Evolutionary conservation across 208 protist genomes (phyloP).

Genomic region (Leishmania amazonensis): DNA sequence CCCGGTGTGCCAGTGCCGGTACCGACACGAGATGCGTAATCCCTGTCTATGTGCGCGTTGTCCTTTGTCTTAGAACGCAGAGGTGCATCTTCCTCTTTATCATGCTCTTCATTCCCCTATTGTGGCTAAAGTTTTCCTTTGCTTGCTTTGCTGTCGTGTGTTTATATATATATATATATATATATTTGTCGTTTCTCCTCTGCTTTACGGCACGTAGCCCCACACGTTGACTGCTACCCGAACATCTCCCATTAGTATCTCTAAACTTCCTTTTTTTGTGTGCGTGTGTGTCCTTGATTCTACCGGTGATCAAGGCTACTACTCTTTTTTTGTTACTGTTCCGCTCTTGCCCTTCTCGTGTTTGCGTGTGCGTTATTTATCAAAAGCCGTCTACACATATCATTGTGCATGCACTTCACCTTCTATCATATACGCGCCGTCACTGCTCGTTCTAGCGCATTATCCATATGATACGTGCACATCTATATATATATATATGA

Average conservation of each 20-base stretch:
- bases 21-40: too few species aligned
- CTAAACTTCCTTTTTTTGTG: background rate
- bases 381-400: background rate
- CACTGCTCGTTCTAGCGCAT: background rate
- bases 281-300: background rate
- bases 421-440: background rate
- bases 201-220: background rate
- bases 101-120: background rate
- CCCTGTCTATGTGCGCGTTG: background rate
- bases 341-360: background rate
- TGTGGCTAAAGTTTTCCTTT: background rate
- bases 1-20: too few species aligned
- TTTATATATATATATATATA: too few species aligned
- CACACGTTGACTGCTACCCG: background rate
- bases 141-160: background rate
- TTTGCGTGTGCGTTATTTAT: background rate
- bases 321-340: background rate
- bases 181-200: background rate
- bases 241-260: background rate
- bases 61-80: background rate
- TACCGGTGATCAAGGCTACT: background rate
- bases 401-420: background rate
- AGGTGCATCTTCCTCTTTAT: too few species aligned
- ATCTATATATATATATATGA: too few species aligned
- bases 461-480: background rate